Conservation (phyloP, 2,329 filamentous ascomycete genomes). For the Magnaporthiopsis poae region DNA sequence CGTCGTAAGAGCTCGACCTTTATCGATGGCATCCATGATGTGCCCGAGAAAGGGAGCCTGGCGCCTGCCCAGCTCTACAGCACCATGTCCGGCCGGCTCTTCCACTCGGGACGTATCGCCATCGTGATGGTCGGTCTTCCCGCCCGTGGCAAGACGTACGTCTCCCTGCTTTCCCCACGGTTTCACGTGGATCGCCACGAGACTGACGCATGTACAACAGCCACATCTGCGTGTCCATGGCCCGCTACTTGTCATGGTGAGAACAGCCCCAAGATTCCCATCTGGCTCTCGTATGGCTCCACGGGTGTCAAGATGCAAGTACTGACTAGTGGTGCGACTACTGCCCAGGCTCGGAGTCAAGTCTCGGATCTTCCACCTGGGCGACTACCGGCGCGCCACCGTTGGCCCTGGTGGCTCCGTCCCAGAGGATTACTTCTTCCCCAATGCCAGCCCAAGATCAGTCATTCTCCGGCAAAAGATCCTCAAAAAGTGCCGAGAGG, state of each 20-base stretch:
- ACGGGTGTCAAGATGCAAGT: not conserved
- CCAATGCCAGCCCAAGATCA: conserved; percentile 82
- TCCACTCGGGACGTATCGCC: conserved; percentile 92
- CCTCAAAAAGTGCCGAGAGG: conserved; percentile 89
- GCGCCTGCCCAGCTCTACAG: conserved; percentile 95
- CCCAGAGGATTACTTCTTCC: conserved; percentile 95
- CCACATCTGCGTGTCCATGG: conserved; percentile 90
- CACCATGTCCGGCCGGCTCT: conserved; percentile 91
- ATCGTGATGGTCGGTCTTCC: conserved; percentile 95
- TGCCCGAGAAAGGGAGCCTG: conserved; percentile 62
- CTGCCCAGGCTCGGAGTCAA: conserved; percentile 75
- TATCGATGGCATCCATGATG: conserved; percentile 92
- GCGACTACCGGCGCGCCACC: conserved; percentile 88
- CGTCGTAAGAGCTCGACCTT: conserved; percentile 90
- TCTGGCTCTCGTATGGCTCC: conserved; percentile 1
- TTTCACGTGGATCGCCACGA: conserved; percentile 14
- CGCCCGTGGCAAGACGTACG: conserved; percentile 86
- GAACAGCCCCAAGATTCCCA: conserved; percentile 15
- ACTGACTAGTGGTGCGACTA: not conserved
- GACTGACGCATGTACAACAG: conserved; percentile 28
- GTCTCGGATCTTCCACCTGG: conserved; percentile 92
- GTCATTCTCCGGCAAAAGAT: conserved; percentile 96
- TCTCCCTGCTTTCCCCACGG: conserved; percentile 12
- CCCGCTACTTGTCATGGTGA: conserved; percentile 83
- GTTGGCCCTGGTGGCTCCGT: conserved; percentile 71